Evolutionary conservation across 2,329 filamentous ascomycete species (phyloP).

Genomic region (Colletotrichum somersetense): DNA sequence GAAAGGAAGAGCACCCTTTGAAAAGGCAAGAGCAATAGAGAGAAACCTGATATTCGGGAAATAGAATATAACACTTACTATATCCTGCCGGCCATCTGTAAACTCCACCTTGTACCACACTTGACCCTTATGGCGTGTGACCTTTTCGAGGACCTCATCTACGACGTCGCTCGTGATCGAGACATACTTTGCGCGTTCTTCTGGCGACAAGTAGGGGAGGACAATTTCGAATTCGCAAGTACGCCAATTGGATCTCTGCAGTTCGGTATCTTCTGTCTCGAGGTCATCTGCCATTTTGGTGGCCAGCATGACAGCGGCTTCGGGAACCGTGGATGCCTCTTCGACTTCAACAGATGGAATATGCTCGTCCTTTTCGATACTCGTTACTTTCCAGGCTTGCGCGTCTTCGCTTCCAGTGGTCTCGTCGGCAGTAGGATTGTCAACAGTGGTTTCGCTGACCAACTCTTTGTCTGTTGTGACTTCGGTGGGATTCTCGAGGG

Average conservation of each 20-base stretch:
- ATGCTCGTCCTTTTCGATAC: background rate
- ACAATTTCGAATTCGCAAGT: slow-evolving; percentile 47
- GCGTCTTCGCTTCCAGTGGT: background rate
- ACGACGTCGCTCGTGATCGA: slow-evolving; percentile 53
- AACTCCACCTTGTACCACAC: slow-evolving; percentile 57
- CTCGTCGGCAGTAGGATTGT: background rate
- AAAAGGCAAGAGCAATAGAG: background rate
- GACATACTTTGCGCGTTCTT: slow-evolving; percentile 49
- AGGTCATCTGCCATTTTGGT: background rate
- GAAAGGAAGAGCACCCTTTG: background rate
- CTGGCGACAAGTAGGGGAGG: slow-evolving; percentile 47
- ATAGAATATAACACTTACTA: slow-evolving; percentile 53
- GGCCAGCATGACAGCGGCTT: no score
- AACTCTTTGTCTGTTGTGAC: background rate
- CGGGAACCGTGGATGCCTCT: background rate
- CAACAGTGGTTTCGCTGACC: background rate
- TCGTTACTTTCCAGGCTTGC: background rate
- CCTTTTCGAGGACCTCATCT: slow-evolving; percentile 52
- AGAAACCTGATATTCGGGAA: background rate
- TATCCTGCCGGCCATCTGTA: slow-evolving; percentile 59
- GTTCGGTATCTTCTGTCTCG: background rate
- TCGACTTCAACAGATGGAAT: background rate
- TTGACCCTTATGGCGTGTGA: slow-evolving; percentile 45
- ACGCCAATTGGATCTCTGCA: background rate
- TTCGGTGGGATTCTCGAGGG: background rate